Evolutionary conservation across 2,329 filamentous ascomycete species (phyloP).

Genomic region (Geosmithia putterillii): DNA sequence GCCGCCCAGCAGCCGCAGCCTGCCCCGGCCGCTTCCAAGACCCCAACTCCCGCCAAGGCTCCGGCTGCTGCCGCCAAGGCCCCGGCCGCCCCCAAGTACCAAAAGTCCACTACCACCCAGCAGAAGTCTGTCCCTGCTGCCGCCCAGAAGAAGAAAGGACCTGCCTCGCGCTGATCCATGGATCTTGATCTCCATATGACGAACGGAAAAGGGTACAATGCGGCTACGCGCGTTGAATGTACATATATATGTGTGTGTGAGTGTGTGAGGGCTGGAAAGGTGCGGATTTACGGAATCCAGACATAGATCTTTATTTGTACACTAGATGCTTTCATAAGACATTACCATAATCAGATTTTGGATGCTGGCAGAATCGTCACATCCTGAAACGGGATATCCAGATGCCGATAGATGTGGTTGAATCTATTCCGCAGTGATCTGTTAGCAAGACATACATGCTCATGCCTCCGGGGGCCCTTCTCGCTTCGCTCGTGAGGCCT

Average conservation of each 20-base stretch:
- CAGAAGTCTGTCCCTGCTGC: background rate
- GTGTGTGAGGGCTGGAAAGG: background rate
- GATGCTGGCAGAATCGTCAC: slow-evolving; percentile 23
- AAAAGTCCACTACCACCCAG: too few relatives aligned
- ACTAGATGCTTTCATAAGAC: background rate
- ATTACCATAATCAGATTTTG: slow-evolving; percentile 17
- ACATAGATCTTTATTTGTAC: background rate
- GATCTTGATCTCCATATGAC: too few relatives aligned
- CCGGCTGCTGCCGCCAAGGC: too few relatives aligned
- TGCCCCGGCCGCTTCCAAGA: too few relatives aligned
- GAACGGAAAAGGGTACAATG: background rate
- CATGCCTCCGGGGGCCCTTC: too few relatives aligned
- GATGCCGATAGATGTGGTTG: slow-evolving; percentile 54
- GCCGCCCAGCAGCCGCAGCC: background rate
- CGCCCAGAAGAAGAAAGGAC: background rate
- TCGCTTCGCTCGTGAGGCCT: background rate
- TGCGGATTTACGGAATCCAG: background rate
- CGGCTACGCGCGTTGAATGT: background rate
- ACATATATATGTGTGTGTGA: background rate
- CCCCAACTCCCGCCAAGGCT: too few relatives aligned
- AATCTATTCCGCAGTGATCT: too few relatives aligned
- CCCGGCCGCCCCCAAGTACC: too few relatives aligned
- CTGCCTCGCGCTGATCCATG: background rate
- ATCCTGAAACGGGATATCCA: slow-evolving; percentile 48
- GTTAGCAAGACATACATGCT: too few relatives aligned